A percentile compares a stretch with the other conserved stretches of the same genome.
phyloP scores from a whole-genome alignment of 768 basidiomycete species.

The Xanthoconium purpureum region DNA sequence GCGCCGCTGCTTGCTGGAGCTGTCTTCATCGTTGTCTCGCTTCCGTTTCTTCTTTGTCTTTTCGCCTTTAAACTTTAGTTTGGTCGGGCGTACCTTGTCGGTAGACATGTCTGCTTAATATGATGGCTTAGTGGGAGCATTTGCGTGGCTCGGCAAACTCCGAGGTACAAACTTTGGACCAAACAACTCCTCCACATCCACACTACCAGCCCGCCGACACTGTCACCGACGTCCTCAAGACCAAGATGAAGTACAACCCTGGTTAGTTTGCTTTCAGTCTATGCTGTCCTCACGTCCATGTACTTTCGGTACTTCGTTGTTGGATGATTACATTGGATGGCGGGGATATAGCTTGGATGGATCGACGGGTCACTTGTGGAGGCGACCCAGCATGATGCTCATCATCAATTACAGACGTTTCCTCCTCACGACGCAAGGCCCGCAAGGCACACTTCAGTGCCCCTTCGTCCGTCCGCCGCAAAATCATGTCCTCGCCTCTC shows the following conservation, averaged over 20 bases:
- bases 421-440: constrained; percentile 94
- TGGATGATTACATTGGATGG: constrained; percentile 54
- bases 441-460: constrained; percentile 98
- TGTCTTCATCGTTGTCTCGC: constrained; percentile 49
- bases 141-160: constrained; percentile 20
- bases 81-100: constrained; percentile 62
- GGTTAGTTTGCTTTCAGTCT: constrained; percentile 51
- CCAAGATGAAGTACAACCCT: constrained; percentile 77
- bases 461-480: constrained; percentile 91
- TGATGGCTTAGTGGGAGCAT: neutral
- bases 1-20: constrained; percentile 44
- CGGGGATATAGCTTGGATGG: constrained; percentile 41
- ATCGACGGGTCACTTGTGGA: constrained; percentile 14
- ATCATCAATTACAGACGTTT: constrained; percentile 59
- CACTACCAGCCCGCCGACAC: constrained; percentile 36
- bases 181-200: constrained; percentile 28
- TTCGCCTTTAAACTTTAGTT: constrained; percentile 88
- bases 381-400: constrained; percentile 27
- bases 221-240: constrained; percentile 63
- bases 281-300: constrained; percentile 16
- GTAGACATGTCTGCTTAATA: constrained; percentile 28
- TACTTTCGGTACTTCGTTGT: constrained; percentile 27
- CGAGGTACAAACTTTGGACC: constrained; percentile 36
- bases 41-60: constrained; percentile 82
- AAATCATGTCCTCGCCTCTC: constrained; percentile 96